Conservation (phyloP, 2,329 filamentous ascomycete genomes). For the Zymoseptoria pseudotritici region DNA sequence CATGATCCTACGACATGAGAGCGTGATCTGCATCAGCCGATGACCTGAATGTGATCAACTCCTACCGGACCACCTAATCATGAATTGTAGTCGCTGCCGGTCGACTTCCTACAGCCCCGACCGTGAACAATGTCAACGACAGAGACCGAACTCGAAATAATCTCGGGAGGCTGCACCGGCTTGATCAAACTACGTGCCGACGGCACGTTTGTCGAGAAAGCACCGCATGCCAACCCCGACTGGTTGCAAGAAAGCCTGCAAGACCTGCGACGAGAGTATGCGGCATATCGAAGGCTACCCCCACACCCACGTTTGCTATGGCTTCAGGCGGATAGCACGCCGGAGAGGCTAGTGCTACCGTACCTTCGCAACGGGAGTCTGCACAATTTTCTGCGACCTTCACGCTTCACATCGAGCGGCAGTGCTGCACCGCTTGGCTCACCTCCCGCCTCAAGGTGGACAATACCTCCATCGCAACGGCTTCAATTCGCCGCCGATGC, state of each 20-base stretch:
- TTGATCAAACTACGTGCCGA: slow-evolving; percentile 1
- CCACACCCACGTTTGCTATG: slow-evolving; percentile 3
- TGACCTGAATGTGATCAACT: no score
- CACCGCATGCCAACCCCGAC: background rate
- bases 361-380: slow-evolving; percentile 5
- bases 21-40: no score
- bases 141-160: background rate
- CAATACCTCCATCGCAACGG: background rate
- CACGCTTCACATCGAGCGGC: background rate
- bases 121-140: background rate
- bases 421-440: background rate
- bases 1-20: no score
- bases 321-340: slow-evolving; percentile 7
- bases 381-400: slow-evolving; percentile 4
- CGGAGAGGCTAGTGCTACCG: slow-evolving; percentile 5
- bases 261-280: slow-evolving; percentile 5
- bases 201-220: slow-evolving; percentile 1
- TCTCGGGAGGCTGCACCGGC: slow-evolving; percentile 1
- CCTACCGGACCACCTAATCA: no score
- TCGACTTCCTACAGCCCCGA: no score
- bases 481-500: slow-evolving; percentile 4
- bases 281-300: slow-evolving; percentile 4
- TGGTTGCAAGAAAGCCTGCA: slow-evolving; percentile 1
- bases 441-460: no score
- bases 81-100: no score